A percentile compares a stretch with the other conserved stretches of the same genome.
Evolutionary conservation across 2,329 filamentous ascomycete genomes (phyloP).

Genomic region (Neopestalotiopsis sp.): DNA sequence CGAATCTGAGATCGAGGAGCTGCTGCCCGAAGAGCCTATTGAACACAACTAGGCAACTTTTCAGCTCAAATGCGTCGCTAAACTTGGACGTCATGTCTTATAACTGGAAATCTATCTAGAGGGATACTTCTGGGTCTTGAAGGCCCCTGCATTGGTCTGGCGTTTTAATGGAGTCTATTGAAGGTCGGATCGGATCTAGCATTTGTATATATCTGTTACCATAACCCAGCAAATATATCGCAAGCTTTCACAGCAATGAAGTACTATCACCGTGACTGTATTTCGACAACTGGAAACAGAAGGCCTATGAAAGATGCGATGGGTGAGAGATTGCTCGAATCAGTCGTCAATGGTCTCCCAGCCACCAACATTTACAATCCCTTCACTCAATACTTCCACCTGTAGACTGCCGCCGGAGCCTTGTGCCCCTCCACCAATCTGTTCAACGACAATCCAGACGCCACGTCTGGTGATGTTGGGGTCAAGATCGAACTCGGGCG

Average conservation of each 20-base stretch:
- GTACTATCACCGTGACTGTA: not conserved
- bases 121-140: not conserved
- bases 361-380: conserved; percentile 44
- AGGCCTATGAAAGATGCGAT: not conserved
- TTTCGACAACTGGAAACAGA: not conserved
- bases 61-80: not conserved
- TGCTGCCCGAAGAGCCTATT: conserved; percentile 83
- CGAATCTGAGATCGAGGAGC: conserved; percentile 58
- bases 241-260: not conserved
- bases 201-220: not conserved
- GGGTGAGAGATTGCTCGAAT: not conserved
- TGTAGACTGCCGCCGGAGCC: conserved; percentile 45
- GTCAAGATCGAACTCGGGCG: conserved; percentile 75
- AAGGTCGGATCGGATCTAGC: not conserved
- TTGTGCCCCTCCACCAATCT: conserved; percentile 59
- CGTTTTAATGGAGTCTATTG: not conserved
- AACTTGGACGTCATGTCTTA: not conserved
- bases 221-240: not conserved
- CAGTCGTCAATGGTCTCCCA: conserved; percentile 45
- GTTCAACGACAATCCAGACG: conserved; percentile 82
- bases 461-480: conserved; percentile 64
- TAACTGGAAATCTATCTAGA: not conserved
- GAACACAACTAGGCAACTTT: conserved; percentile 60
- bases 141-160: not conserved
- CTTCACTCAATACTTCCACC: conserved; percentile 58